Evolutionary conservation across 371 early-diverging fungal species (phyloP), one percentile per base, ranked within the genome.

Genomic region (Nematocida displodere): DNA sequence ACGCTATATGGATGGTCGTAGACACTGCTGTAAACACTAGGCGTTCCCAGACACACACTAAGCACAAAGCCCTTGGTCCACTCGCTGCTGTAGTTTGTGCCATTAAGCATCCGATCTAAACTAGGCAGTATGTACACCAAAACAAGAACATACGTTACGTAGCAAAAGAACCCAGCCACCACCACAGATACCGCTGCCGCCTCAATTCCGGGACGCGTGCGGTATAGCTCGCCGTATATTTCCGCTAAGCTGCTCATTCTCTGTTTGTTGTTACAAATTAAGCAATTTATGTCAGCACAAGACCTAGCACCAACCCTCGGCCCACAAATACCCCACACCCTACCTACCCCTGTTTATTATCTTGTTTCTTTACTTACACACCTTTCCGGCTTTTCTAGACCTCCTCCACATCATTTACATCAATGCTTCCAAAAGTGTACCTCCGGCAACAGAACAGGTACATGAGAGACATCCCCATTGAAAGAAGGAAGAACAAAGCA

Each of bases 391-490:
- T 11, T 13, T n/a, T 42, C 75, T 66, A 80, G 20, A 81, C 78
- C n/a, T 82, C 80, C 20, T 82, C 84, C 31, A 85, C 56, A 52
- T 78, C 80, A 33, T 79, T 77, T 24, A 83, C 85, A 34, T 82
- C 83, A 28, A 83, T 42, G n/a, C 80, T 80, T 54, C 81, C 85
- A 78, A 85, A 85, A 37, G 82, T 80, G 11, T 52, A 52, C 76
- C 82, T 78, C 77, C 85, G 58, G 48, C 80, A 81, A 63, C 76
- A 82, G 47, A 85, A 56, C 22, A 85, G 75, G 80, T 85, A 85
- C 39, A 77, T 58, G n/a, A 85, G 50, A 42, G 83, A 82, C 40
- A 50, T 50, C 8, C 81, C 59, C 78, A 85, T 80, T 22, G 83
- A 83, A 26, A 81, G 48, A n/a, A 85, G 66, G 22, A 82, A 66